Conservation (phyloP, 2,329 filamentous ascomycete species). For the Metarhizium sp. region DNA sequence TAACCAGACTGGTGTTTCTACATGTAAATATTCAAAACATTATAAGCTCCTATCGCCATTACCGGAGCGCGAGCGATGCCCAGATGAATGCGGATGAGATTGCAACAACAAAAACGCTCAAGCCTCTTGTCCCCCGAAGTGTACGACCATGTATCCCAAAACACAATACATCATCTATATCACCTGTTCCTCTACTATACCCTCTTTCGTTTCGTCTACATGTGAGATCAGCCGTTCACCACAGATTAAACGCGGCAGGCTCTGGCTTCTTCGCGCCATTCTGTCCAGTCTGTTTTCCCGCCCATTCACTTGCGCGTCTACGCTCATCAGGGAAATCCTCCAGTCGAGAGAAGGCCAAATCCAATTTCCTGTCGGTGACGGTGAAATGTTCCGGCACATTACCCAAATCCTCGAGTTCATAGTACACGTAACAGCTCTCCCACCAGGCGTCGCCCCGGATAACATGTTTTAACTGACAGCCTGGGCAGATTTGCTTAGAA, state of each 20-base stretch:
- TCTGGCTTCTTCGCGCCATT: neutral
- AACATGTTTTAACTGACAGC: constrained; percentile 5
- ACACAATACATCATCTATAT: neutral
- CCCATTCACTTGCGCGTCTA: constrained; percentile 1
- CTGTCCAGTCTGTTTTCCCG: neutral
- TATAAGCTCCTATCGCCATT: too few species aligned
- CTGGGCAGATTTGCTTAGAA: constrained; percentile 3
- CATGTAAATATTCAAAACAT: neutral
- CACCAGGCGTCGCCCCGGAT: constrained; percentile 9
- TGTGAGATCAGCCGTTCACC: neutral
- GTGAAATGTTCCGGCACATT: constrained; percentile 3
- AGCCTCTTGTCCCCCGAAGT: neutral
- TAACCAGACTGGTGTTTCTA: constrained; percentile 16
- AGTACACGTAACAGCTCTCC: constrained; percentile 9
- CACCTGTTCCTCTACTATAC: too few species aligned
- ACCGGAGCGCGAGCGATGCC: too few species aligned
- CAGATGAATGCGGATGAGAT: too few species aligned
- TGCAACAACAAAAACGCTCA: neutral
- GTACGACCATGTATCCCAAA: neutral
- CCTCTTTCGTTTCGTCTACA: neutral
- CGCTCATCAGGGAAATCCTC: constrained; percentile 2
- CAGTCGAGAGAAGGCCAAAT: constrained; percentile 2
- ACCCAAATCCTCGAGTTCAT: constrained; percentile 1
- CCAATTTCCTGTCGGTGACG: neutral
- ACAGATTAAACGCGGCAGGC: neutral